Conservation (phyloP, 768 basidiomycete genomes). For the Hygrocybe punicea region DNA sequence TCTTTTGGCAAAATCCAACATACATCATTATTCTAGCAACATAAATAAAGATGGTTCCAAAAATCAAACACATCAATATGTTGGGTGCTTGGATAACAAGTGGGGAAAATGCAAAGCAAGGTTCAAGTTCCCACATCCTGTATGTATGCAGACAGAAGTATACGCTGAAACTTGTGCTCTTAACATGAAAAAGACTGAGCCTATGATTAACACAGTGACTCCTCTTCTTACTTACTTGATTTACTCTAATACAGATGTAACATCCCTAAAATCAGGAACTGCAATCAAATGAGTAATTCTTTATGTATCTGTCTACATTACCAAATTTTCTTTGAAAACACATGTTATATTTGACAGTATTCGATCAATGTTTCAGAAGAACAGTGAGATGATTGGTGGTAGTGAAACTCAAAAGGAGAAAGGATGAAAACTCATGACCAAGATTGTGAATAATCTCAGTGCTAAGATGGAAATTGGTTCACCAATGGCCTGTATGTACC, state of each 20-base stretch:
- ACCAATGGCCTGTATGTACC: constrained; percentile 25
- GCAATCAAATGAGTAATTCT: constrained; percentile 25
- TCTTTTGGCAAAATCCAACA: constrained; percentile 14
- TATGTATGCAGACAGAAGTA: constrained; percentile 18
- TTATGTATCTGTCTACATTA: constrained; percentile 31
- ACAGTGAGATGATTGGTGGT: constrained; percentile 22
- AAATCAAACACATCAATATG: constrained; percentile 10
- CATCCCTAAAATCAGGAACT: too few species aligned
- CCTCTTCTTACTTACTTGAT: too few species aligned
- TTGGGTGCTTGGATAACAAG: constrained; percentile 26
- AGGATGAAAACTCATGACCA: constrained; percentile 20
- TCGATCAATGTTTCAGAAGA: constrained; percentile 19
- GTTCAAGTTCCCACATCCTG: constrained; percentile 32
- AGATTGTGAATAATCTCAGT: constrained; percentile 28
- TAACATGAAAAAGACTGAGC: constrained; percentile 28
- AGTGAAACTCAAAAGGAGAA: constrained; percentile 16
- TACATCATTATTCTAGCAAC: constrained; percentile 15
- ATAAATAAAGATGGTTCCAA: constrained; percentile 29
- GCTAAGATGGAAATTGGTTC: constrained; percentile 29
- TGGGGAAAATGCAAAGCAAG: constrained; percentile 29
- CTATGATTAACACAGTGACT: constrained; percentile 14
- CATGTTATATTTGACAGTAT: constrained; percentile 31
- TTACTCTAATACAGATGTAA: too few species aligned
- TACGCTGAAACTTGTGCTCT: constrained; percentile 26
- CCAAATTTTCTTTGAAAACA: constrained; percentile 24